Conservation (phyloP, 2,329 filamentous ascomycete species). For the Celoporthe dispersa region DNA sequence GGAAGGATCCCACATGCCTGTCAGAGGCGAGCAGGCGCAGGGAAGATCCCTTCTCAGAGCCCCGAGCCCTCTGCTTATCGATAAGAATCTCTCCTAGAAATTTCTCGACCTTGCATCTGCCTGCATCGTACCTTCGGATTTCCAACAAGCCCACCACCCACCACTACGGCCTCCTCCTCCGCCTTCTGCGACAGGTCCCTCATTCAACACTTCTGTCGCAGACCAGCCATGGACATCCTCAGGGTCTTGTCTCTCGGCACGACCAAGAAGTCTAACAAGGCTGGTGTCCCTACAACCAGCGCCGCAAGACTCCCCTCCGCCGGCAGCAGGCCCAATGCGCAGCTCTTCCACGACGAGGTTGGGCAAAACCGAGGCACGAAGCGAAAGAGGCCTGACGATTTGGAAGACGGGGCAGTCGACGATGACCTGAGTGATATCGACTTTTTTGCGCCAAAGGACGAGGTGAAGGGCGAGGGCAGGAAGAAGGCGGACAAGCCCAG, state of each 20-base stretch:
- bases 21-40: no score
- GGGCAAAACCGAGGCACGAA: conserved; percentile 52
- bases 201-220: not conserved
- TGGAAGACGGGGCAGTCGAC: conserved; percentile 41
- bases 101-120: conserved; percentile 18
- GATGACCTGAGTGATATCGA: conserved; percentile 54
- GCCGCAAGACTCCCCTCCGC: conserved; percentile 63
- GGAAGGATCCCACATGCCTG: not conserved
- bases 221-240: conserved; percentile 67
- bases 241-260: conserved; percentile 73
- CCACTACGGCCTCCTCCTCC: no score
- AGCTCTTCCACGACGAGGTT: conserved; percentile 67
- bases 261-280: conserved; percentile 56
- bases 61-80: conserved; percentile 19
- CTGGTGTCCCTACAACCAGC: conserved; percentile 39
- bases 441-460: conserved; percentile 60
- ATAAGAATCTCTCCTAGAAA: conserved; percentile 23
- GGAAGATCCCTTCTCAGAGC: not conserved
- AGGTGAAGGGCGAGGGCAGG: conserved; percentile 31
- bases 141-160: not conserved
- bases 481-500: conserved; percentile 32
- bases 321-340: conserved; percentile 67
- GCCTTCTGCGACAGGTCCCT: not conserved
- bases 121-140: not conserved
- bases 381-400: conserved; percentile 54